phyloP scores from a whole-genome alignment of 2,329 filamentous ascomycete genomes.

The Calonectria hawksworthii region DNA sequence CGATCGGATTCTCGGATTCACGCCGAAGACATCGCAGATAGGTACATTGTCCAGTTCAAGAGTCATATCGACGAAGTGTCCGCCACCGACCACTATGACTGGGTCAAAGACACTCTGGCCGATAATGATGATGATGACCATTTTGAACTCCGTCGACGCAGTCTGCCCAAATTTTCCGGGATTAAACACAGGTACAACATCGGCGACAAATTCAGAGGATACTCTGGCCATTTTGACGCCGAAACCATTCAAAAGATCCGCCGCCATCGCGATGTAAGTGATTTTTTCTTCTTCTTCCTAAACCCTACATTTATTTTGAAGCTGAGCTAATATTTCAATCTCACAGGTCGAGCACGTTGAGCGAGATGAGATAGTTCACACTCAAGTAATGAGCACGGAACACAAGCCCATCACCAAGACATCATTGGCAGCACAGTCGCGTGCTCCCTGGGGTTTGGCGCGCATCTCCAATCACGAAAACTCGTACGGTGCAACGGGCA shows the following conservation, averaged over 20 bases:
- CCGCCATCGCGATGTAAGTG: not conserved
- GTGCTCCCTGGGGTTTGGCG: not conserved
- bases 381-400: no score
- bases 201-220: not conserved
- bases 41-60: not conserved
- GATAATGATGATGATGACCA: not conserved
- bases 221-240: not conserved
- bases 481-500: no score
- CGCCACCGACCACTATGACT: not conserved
- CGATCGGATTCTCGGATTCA: not conserved
- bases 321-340: no score
- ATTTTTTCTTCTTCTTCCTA: no score
- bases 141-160: not conserved
- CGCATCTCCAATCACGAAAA: no score
- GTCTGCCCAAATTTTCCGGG: not conserved
- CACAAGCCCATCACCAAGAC: no score
- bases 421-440: not conserved
- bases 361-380: not conserved
- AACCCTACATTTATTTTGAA: no score
- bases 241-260: not conserved
- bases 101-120: not conserved
- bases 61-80: not conserved
- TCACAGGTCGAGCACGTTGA: not conserved
- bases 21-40: not conserved
- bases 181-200: not conserved